Conservation (phyloP, 164 flowering plant genomes). For the Berberis vulgaris region DNA sequence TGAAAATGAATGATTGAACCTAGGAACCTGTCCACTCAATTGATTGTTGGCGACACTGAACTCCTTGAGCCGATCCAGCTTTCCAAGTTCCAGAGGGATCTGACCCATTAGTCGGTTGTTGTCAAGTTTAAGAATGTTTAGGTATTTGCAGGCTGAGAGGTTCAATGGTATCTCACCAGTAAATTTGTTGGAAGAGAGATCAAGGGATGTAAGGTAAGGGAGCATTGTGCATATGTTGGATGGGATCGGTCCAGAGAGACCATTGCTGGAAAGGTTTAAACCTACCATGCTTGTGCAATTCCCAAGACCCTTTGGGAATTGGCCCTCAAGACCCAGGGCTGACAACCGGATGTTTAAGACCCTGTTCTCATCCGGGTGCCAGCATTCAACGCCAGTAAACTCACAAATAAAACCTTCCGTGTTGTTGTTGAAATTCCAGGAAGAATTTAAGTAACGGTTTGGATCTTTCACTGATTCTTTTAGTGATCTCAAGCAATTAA, state of each 20-base stretch:
- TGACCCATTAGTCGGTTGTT: conserved; percentile 26
- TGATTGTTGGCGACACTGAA: conserved; percentile 53
- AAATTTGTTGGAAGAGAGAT: conserved; percentile 64
- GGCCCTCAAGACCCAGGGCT: conserved; percentile 55
- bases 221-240: conserved; percentile 24
- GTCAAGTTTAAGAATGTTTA: conserved; percentile 5
- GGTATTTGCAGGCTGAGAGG: conserved; percentile 40
- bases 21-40: conserved; percentile 51
- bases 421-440: conserved; percentile 49
- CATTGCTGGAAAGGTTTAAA: conserved; percentile 62
- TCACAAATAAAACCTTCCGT: conserved; percentile 62
- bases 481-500: too few relatives aligned
- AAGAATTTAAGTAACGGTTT: too few relatives aligned
- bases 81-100: conserved; percentile 43
- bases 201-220: conserved; percentile 37
- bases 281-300: conserved; percentile 61
- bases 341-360: conserved; percentile 53
- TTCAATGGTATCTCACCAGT: conserved; percentile 44
- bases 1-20: conserved; percentile 11
- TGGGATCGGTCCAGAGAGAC: conserved; percentile 50
- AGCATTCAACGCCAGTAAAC: conserved; percentile 65
- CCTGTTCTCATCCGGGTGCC: conserved; percentile 68
- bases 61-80: conserved; percentile 34
- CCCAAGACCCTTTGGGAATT: conserved; percentile 48
- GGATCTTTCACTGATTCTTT: too few relatives aligned